Conservation (phyloP, 345 rosid species). For the Dipteronia sinensis region DNA sequence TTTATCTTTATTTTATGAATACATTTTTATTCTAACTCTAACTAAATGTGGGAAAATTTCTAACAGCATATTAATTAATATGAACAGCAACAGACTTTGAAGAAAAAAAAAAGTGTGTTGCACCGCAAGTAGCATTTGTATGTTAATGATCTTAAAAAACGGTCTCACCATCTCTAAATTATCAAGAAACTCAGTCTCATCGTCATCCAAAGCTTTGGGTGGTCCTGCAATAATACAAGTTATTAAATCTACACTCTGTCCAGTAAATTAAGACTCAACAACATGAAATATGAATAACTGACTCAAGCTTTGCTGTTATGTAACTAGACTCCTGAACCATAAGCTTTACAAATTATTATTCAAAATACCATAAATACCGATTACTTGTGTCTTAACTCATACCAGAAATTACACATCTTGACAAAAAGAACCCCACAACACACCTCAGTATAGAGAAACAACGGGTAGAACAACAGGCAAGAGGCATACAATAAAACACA, state of each 20-base stretch:
- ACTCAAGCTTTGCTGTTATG: neutral
- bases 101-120: too few species aligned
- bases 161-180: constrained; percentile 69
- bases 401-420: neutral
- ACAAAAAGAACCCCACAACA: constrained; percentile 1
- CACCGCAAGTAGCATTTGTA: too few species aligned
- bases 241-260: neutral
- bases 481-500: neutral
- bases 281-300: neutral
- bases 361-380: too few species aligned
- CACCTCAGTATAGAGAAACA: neutral
- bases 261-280: neutral
- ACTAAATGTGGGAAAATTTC: too few species aligned
- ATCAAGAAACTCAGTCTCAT: constrained; percentile 96
- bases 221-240: constrained; percentile 59
- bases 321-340: neutral
- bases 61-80: too few species aligned
- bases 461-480: neutral
- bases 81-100: too few species aligned
- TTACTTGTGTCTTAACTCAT: too few species aligned
- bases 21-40: too few species aligned
- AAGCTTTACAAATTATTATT: neutral
- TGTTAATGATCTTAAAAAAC: neutral
- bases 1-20: too few species aligned
- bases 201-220: constrained; percentile 95